Evolutionary conservation across 495 filamentous ascomycete species (phyloP), one percentile per base, ranked within the genome.

Genomic region (Neurospora tetrasperma): DNA sequence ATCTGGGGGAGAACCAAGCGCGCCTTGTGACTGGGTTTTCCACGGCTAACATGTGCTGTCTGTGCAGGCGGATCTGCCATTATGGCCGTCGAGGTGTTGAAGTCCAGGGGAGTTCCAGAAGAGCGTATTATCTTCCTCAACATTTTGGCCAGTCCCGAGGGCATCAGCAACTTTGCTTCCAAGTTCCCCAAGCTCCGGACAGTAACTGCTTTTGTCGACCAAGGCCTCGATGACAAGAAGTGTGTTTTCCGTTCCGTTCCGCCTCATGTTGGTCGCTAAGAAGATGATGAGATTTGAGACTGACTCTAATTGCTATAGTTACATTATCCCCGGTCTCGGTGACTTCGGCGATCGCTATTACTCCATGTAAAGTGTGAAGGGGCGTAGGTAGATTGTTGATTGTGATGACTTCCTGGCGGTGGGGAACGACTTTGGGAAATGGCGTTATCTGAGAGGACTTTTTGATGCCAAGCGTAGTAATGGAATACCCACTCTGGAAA

Each of bases 311-410:
- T 59, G 16, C 68, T 72, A 73, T 78, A 99, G 96, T 76, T 99
- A 98, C 79, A 99, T 99, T 78, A 89, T 97, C 66, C 96, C 96
- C 35, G 96, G 96, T 5, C 87, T 99, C 18, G 96, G 96, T 68
- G 96, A 99, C 80, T 99, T 99, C 81, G 96, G 96, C 46, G 96
- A 99, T 79, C 87, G 96, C 76, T 99, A 94, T 80, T 99, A 98
- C 79, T 98, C 96, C 42, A 88, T 97, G 79, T 99, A 80, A 79
- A 76, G 27, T 46, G 66, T 59, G 31, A 31, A 20, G 54, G 12
- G 23, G 27, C 54, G 48, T 11, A 14, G 6, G 7, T 35, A 66
- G 20, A 59, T 66, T 14, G 54, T 35, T 66, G 54, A 27, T 66
- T 66, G 54, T 66, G 54, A 35, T 66, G 54, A 8, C 1, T 35